phyloP scores from a whole-genome alignment of 1,284 basidiomycete genomes.

The Boletus calvinii region DNA sequence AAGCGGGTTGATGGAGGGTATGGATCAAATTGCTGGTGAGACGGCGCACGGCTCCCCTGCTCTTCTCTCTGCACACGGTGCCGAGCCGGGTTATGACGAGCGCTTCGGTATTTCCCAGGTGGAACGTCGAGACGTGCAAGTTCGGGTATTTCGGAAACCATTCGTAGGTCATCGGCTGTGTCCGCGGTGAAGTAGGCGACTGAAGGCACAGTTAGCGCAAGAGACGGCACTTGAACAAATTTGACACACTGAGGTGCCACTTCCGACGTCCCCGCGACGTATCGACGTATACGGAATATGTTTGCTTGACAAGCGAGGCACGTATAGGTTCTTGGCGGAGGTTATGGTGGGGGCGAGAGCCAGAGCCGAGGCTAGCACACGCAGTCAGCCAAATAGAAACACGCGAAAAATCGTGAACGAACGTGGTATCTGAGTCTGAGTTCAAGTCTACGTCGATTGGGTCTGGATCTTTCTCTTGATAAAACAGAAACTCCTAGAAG shows the following conservation, averaged over 20 bases:
- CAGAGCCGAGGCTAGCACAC: slow-evolving; percentile 33
- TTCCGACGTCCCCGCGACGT: slow-evolving; percentile 62
- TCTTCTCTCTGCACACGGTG: slow-evolving; percentile 28
- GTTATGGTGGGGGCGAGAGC: slow-evolving; percentile 37
- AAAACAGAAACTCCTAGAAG: slow-evolving; percentile 70
- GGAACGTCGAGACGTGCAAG: slow-evolving; percentile 57
- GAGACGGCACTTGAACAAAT: not conserved
- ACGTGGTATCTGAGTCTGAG: slow-evolving; percentile 48
- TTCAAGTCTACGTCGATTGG: slow-evolving; percentile 43
- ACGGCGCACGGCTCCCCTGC: slow-evolving; percentile 11
- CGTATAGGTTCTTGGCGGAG: slow-evolving; percentile 39
- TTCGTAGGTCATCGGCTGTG: slow-evolving; percentile 52
- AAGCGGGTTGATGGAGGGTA: slow-evolving; percentile 33
- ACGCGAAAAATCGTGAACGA: slow-evolving; percentile 14
- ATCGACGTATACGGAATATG: slow-evolving; percentile 73
- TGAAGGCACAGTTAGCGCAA: slow-evolving; percentile 29
- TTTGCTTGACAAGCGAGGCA: slow-evolving; percentile 69
- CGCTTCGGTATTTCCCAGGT: slow-evolving; percentile 59
- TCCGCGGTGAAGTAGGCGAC: slow-evolving; percentile 73
- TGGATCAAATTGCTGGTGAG: slow-evolving; percentile 31
- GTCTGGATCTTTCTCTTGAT: slow-evolving; percentile 60
- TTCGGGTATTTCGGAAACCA: slow-evolving; percentile 56
- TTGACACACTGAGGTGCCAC: slow-evolving; percentile 71
- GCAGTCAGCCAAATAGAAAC: slow-evolving; percentile 12
- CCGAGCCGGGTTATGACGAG: slow-evolving; percentile 45